Evolutionary conservation across 1,284 basidiomycete genomes (phyloP).

Genomic region (Apiotrichum porosum): DNA sequence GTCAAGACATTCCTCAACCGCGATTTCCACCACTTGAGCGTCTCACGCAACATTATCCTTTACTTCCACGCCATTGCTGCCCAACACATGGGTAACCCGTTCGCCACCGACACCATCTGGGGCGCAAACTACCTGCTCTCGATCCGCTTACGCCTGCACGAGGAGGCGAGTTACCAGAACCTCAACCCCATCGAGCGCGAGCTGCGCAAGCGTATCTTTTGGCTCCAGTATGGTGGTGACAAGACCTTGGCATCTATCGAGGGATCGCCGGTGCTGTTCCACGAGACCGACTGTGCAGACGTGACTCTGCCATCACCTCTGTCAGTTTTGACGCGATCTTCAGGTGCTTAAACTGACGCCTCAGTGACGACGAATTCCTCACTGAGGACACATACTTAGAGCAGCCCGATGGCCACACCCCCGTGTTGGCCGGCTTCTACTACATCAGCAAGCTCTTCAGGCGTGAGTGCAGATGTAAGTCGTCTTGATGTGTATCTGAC

Average conservation of each 20-base stretch:
- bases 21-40: slow-evolving; percentile 16
- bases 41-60: slow-evolving; percentile 20
- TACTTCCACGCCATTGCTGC: slow-evolving; percentile 18
- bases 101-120: not conserved
- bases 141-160: slow-evolving; percentile 65
- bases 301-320: slow-evolving; percentile 31
- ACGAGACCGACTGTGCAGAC: slow-evolving; percentile 68
- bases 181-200: slow-evolving; percentile 69
- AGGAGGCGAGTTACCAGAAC: slow-evolving; percentile 52
- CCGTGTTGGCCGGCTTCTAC: slow-evolving; percentile 75
- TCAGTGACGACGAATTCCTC: slow-evolving; percentile 53
- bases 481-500: no score
- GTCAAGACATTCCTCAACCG: slow-evolving; percentile 15
- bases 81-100: slow-evolving; percentile 6
- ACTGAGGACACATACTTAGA: slow-evolving; percentile 71
- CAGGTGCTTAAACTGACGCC: no score
- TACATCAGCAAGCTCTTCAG: slow-evolving; percentile 74
- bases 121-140: slow-evolving; percentile 17
- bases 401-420: slow-evolving; percentile 74
- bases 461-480: slow-evolving; percentile 19
- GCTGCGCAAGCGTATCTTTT: slow-evolving; percentile 72
- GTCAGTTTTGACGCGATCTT: no score
- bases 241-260: slow-evolving; percentile 76
- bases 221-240: slow-evolving; percentile 79
- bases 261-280: slow-evolving; percentile 69